phyloP scores from a whole-genome alignment of 176 grass and related monocot species.

The Dactylis glomerata region DNA sequence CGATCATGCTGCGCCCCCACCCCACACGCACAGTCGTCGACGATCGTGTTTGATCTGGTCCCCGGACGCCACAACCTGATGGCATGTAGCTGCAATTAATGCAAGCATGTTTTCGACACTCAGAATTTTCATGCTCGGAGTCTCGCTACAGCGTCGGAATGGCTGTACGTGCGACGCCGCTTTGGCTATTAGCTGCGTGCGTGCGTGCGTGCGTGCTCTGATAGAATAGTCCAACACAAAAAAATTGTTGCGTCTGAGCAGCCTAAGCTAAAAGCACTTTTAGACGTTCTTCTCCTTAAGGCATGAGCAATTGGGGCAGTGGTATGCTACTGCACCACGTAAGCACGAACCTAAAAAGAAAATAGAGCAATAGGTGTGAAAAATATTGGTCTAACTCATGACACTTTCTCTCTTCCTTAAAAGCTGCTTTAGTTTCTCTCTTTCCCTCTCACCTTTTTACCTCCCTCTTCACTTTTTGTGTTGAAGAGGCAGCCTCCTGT shows the following conservation, averaged over 20 bases:
- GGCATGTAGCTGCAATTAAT: neutral
- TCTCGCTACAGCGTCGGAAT: neutral
- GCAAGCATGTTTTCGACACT: neutral
- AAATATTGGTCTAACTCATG: too few species aligned
- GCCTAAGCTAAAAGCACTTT: neutral
- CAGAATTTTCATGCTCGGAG: neutral
- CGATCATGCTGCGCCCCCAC: neutral
- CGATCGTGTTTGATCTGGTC: neutral
- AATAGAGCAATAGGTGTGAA: too few species aligned
- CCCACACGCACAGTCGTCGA: neutral
- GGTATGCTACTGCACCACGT: too few species aligned
- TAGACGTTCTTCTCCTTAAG: neutral
- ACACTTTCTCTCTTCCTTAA: too few species aligned
- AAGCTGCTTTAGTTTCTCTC: too few species aligned
- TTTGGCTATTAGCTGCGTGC: neutral
- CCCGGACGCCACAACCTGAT: neutral
- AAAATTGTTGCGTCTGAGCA: neutral
- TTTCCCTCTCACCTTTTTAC: too few species aligned
- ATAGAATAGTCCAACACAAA: neutral
- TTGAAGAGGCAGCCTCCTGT: too few species aligned
- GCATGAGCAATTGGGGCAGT: too few species aligned
- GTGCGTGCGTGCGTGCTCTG: neutral
- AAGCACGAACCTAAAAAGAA: too few species aligned
- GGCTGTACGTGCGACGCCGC: neutral
- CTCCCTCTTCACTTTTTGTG: too few species aligned